Percentiles rank a stretch among this genome's conserved stretches.
phyloP scores from a whole-genome alignment of 805 yeast genomes.

The Henningerozyma blattae region DNA sequence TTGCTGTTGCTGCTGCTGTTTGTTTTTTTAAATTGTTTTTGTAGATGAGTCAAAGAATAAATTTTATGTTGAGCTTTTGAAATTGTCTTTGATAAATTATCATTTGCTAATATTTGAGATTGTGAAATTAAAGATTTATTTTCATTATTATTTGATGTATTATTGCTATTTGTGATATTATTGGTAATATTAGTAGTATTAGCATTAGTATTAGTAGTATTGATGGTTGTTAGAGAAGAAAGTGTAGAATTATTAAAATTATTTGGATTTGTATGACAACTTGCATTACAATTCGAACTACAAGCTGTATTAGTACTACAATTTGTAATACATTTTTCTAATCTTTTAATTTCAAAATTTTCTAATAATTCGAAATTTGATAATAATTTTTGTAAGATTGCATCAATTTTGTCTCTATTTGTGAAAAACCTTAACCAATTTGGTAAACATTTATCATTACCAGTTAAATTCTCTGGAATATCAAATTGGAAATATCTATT shows the following conservation, averaged over 20 bases:
- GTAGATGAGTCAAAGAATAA: too few species aligned
- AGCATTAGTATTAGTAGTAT: background rate
- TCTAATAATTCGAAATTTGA: constrained; percentile 26
- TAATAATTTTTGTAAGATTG: constrained; percentile 17
- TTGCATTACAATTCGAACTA: background rate
- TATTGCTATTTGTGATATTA: background rate
- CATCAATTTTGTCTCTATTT: constrained; percentile 9
- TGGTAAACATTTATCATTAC: constrained; percentile 18
- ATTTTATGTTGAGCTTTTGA: too few species aligned
- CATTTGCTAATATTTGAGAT: background rate
- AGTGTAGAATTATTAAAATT: background rate
- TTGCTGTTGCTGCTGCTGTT: too few species aligned
- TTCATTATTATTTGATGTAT: background rate
- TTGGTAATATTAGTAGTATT: background rate
- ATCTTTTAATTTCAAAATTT: constrained; percentile 20
- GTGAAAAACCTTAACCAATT: constrained; percentile 16
- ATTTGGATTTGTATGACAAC: background rate
- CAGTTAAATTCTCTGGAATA: constrained; percentile 13
- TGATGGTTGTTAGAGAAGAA: too few species aligned
- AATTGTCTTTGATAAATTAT: too few species aligned
- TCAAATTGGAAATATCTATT: constrained; percentile 19
- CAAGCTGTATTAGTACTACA: too few species aligned
- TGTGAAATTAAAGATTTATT: background rate
- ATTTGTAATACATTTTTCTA: constrained; percentile 15
- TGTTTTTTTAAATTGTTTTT: background rate